These are phyloP conservation scores for Nannochloris sp. DNA, from an alignment of 139 green algal species.

Conservation along the genomic window DNA sequence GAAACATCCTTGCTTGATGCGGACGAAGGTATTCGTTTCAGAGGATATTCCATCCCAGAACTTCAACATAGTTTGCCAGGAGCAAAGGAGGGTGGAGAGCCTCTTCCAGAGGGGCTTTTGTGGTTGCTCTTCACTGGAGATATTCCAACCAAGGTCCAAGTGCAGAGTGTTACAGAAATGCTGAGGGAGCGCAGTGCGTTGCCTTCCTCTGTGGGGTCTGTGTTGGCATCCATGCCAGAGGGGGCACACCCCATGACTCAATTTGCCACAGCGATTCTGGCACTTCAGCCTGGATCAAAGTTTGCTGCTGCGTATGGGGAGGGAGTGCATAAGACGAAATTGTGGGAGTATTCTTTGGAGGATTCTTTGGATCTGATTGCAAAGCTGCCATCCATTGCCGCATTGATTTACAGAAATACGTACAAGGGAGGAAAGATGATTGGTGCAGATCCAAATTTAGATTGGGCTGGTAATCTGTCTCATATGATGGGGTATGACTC, in stretches of 20 bases:
- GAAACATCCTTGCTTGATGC: conserved; percentile 93
- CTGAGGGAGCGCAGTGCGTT: conserved; percentile 50
- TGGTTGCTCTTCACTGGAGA: conserved; percentile 96
- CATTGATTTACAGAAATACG: conserved; percentile 74
- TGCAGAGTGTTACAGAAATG: conserved; percentile 56
- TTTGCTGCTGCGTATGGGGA: conserved; percentile 77
- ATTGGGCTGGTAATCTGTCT: conserved; percentile 91
- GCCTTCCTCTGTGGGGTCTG: conserved; percentile 51
- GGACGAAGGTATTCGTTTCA: conserved; percentile 95
- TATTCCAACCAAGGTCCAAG: conserved; percentile 61
- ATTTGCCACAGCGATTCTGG: conserved; percentile 64
- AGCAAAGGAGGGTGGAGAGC: conserved; percentile 57
- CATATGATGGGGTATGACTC: conserved; percentile 85
- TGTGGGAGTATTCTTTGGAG: conserved; percentile 82
- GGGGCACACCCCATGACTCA: conserved; percentile 92
- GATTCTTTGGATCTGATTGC: conserved; percentile 92
- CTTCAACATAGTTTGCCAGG: conserved; percentile 47
- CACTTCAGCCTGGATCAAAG: conserved; percentile 71
- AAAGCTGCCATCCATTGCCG: conserved; percentile 80
- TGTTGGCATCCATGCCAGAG: conserved; percentile 66
- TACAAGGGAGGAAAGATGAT: conserved; percentile 58
- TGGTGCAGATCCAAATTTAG: conserved; percentile 51
- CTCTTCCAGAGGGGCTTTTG: conserved; percentile 91
- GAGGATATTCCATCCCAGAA: conserved; percentile 89
- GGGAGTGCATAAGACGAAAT: conserved; percentile 81